These are phyloP conservation scores for Nigrospora oryzae DNA, from an alignment of 2,329 filamentous ascomycete genomes.

Conservation along the genomic window DNA sequence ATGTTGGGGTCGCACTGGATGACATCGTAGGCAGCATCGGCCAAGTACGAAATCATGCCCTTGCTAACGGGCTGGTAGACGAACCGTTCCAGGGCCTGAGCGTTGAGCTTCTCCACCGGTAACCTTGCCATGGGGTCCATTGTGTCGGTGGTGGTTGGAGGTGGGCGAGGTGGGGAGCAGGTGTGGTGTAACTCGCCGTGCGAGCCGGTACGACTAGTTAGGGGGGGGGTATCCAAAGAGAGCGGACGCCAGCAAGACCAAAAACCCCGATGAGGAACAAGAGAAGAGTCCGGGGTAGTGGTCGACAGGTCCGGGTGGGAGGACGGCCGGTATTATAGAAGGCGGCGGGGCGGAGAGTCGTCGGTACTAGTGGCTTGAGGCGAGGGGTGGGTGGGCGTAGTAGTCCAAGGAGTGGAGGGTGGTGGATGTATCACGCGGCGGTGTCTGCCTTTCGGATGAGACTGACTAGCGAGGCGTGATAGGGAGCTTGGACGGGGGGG, in stretches of 20 bases:
- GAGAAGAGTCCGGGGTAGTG: conserved; percentile 1
- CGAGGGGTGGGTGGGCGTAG: conserved; percentile 6
- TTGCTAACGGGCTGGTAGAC: conserved; percentile 67
- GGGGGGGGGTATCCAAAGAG: neutral
- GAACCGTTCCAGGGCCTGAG: conserved; percentile 70
- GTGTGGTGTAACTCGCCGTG: conserved; percentile 10
- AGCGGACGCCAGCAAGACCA: neutral
- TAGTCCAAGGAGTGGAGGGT: neutral
- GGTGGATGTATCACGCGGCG: conserved; percentile 20
- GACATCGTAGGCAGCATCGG: conserved; percentile 65
- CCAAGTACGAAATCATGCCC: conserved; percentile 72
- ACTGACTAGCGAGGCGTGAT: too few species aligned
- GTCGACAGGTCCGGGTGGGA: neutral
- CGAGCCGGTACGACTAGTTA: neutral
- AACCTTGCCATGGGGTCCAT: conserved; percentile 41
- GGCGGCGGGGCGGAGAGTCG: conserved; percentile 7
- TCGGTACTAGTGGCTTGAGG: conserved; percentile 2
- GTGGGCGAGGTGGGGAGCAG: conserved; percentile 9
- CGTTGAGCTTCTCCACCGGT: conserved; percentile 52
- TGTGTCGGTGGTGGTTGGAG: conserved; percentile 9
- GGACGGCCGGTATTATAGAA: conserved; percentile 3
- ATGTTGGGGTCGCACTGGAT: conserved; percentile 66
- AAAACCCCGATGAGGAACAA: neutral
- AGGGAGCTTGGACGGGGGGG: neutral
- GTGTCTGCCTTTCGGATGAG: conserved; percentile 7